A percentile compares a stretch with the other conserved stretches of the same genome.
phyloP scores from a whole-genome alignment of 164 flowering plant species.

The Stephania cephalantha region DNA sequence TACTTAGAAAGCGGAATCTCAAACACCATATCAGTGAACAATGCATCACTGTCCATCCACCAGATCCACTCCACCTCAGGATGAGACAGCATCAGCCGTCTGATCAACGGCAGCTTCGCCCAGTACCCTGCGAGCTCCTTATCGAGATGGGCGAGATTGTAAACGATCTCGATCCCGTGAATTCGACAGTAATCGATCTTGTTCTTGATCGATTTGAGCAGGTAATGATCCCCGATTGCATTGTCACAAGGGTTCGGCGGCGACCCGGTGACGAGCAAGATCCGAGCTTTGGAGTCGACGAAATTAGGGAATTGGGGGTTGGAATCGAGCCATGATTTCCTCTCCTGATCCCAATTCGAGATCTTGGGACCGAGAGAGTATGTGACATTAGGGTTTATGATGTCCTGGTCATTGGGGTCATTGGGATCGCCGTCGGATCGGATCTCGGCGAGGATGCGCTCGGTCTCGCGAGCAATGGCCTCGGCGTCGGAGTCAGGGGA shows the following conservation, averaged over 20 bases:
- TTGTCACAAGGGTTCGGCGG: conserved; percentile 86
- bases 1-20: conserved; percentile 71
- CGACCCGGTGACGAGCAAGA: conserved; percentile 74
- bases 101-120: conserved; percentile 81
- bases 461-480: conserved; percentile 47
- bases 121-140: conserved; percentile 84
- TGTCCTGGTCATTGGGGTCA: conserved; percentile 16
- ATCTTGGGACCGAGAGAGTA: conserved; percentile 71
- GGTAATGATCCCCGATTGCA: conserved; percentile 81
- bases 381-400: conserved; percentile 36
- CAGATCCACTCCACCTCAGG: conserved; percentile 96
- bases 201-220: conserved; percentile 70
- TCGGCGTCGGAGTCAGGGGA: conserved; percentile 39
- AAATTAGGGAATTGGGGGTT: conserved; percentile 57
- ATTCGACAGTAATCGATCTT: conserved; percentile 87
- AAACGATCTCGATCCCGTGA: conserved; percentile 83
- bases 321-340: conserved; percentile 52
- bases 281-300: conserved; percentile 45
- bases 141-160: conserved; percentile 80
- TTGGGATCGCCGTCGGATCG: conserved; percentile 55
- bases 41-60: conserved; percentile 99
- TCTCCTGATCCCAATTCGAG: conserved; percentile 49
- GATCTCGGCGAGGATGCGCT: conserved; percentile 67
- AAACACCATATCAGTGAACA: conserved; percentile 90
- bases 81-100: conserved; percentile 72